A percentile compares a stretch with the other conserved stretches of the same genome.
Conservation (phyloP, 75 land plant genomes). For the Pseudotsuga menziesii region DNA sequence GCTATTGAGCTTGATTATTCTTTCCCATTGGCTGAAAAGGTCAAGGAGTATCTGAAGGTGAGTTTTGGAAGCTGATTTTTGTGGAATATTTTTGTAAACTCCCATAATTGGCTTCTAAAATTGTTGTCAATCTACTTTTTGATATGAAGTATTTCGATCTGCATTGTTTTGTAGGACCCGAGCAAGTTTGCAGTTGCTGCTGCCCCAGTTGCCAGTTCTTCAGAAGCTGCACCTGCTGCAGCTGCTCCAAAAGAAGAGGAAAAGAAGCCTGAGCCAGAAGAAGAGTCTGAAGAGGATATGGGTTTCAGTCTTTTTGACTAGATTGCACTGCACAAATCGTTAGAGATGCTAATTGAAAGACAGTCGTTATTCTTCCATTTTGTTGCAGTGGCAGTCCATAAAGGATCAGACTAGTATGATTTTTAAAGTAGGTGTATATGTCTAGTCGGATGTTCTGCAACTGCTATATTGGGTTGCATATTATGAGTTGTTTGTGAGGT, state of each 20-base stretch:
- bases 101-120: background rate
- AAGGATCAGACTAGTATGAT: too few relatives aligned
- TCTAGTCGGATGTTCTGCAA: too few relatives aligned
- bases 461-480: too few relatives aligned
- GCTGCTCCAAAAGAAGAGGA: conserved; percentile 36
- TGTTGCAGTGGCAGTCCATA: too few relatives aligned
- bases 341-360: too few relatives aligned
- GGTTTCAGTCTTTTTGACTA: conserved; percentile 65
- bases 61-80: background rate
- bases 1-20: conserved; percentile 63
- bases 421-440: too few relatives aligned
- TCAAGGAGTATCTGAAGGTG: conserved; percentile 66
- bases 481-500: too few relatives aligned
- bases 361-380: too few relatives aligned
- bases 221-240: conserved; percentile 27
- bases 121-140: background rate
- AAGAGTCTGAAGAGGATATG: conserved; percentile 71
- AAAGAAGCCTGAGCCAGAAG: conserved; percentile 50
- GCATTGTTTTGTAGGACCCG: conserved; percentile 38
- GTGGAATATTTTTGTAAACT: background rate
- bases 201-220: conserved; percentile 32
- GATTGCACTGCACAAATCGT: background rate
- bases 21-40: conserved; percentile 35
- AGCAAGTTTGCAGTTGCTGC: conserved; percentile 62
- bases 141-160: background rate